Conservation (phyloP, 176 grass and related monocot genomes). For the maize (Zea mays) region Zm-B73-REFERENCE-NAM-5.0 NC_050096.1:91896501-91897000, state of each 20-base stretch:
- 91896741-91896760: background rate
- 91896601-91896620: background rate
- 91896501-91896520: slow-evolving; percentile 64
- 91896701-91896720: background rate
- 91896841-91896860: slow-evolving; percentile 35
- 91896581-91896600: background rate
- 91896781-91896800: background rate
- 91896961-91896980: slow-evolving; percentile 40
- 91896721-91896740: background rate
- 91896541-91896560: slow-evolving; percentile 40
- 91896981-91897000: slow-evolving; percentile 66
- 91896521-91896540: slow-evolving; percentile 48
- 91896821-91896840: background rate
- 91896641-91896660: no score
- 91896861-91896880: slow-evolving; percentile 15
- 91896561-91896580: slow-evolving; percentile 66
- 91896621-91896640: background rate
- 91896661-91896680: slow-evolving; percentile 6
- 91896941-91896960: slow-evolving; percentile 48
- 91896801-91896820: background rate
- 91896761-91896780: background rate
- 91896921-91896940: slow-evolving; percentile 64
- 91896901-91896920: slow-evolving; percentile 43
- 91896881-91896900: slow-evolving; percentile 31
- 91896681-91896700: background rate